Percentiles rank a stretch among this genome's conserved stretches.
Evolutionary conservation across 78 protist species (phyloP).

Genomic region (Dictyostelium firmibasis): DNA sequence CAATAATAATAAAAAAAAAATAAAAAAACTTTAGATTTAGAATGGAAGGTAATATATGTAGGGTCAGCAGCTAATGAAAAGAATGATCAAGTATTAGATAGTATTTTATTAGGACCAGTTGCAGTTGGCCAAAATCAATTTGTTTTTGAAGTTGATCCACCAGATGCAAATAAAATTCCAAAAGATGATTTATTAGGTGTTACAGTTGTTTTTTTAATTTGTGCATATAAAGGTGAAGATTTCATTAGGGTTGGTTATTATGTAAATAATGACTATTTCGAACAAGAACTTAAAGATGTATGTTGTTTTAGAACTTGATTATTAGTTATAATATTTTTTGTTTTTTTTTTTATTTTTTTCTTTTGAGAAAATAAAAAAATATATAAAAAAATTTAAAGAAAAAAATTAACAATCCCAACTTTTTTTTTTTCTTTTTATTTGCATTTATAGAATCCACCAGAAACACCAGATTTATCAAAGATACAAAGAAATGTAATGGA

Average conservation of each 20-base stretch:
- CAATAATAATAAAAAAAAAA: no score
- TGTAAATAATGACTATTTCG: constrained; percentile 55
- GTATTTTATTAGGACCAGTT: constrained; percentile 72
- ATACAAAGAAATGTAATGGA: constrained; percentile 55
- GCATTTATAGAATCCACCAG: constrained; percentile 78
- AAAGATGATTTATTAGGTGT: constrained; percentile 80
- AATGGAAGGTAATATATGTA: constrained; percentile 78
- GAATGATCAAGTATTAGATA: constrained; percentile 79
- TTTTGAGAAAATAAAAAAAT: no score
- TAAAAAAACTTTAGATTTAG: constrained; percentile 74
- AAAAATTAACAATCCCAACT: background rate
- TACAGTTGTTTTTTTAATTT: constrained; percentile 66
- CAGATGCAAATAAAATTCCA: constrained; percentile 62
- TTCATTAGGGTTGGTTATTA: constrained; percentile 80
- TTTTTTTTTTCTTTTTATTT: background rate
- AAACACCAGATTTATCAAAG: constrained; percentile 57
- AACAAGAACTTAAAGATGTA: constrained; percentile 49
- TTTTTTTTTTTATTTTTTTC: no score
- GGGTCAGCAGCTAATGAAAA: constrained; percentile 73
- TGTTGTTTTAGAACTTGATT: background rate
- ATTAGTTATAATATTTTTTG: background rate
- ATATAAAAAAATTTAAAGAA: no score
- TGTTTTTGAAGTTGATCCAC: constrained; percentile 78
- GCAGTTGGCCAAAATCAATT: constrained; percentile 62
- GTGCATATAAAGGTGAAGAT: constrained; percentile 75